Evolutionary conservation across 1,284 basidiomycete genomes (phyloP).

Genomic region (Xerocomus alliaceus): DNA sequence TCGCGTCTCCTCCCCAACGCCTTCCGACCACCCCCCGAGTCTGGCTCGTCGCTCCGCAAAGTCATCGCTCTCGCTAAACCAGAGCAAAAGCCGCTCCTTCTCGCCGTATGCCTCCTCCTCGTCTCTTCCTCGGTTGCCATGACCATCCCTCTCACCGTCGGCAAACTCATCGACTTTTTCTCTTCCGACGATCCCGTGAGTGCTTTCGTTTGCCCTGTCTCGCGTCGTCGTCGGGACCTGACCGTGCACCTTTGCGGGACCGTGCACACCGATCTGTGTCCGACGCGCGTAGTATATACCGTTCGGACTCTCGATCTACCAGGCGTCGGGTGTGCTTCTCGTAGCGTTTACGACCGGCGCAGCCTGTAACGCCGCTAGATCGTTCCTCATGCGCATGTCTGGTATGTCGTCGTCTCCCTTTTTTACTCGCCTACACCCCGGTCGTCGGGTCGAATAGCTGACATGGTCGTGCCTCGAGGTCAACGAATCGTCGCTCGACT

Average conservation of each 20-base stretch:
- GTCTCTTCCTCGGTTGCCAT: slow-evolving; percentile 85
- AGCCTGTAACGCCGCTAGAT: slow-evolving; percentile 84
- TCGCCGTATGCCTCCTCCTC: slow-evolving; percentile 72
- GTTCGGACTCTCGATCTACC: slow-evolving; percentile 76
- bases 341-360: slow-evolving; percentile 89
- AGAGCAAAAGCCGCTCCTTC: slow-evolving; percentile 73
- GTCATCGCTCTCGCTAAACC: slow-evolving; percentile 79
- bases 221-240: neutral
- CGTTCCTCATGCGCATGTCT: slow-evolving; percentile 88
- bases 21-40: slow-evolving; percentile 43
- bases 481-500: slow-evolving; percentile 93
- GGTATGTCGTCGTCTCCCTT: slow-evolving; percentile 48
- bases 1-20: slow-evolving; percentile 48
- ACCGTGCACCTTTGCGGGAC: neutral
- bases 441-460: neutral
- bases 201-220: slow-evolving; percentile 10
- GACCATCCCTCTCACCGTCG: slow-evolving; percentile 89
- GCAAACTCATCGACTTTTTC: slow-evolving; percentile 92
- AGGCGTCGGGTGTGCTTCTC: slow-evolving; percentile 81
- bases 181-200: slow-evolving; percentile 72
- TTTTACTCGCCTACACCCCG: neutral
- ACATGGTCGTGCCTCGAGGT: slow-evolving; percentile 49
- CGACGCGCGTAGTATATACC: slow-evolving; percentile 66
- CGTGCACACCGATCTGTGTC: neutral
- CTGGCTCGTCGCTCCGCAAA: slow-evolving; percentile 71